Evolutionary conservation across 2,329 filamentous ascomycete genomes (phyloP).

Genomic region (Ophiocordyceps camponoti-floridani): DNA sequence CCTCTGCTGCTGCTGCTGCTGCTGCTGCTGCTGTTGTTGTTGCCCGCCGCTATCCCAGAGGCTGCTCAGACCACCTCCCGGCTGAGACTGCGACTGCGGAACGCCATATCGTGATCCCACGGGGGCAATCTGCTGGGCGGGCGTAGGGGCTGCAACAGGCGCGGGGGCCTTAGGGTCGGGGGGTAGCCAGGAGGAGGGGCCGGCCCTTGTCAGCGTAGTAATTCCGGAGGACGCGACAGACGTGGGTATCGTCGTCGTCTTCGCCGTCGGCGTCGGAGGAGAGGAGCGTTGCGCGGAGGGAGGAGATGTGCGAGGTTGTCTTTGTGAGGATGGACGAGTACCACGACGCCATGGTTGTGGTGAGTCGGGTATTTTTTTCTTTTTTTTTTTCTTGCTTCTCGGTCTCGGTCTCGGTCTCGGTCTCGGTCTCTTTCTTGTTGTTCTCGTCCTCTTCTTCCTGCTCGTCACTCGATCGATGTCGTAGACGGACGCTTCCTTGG

Average conservation of each 20-base stretch:
- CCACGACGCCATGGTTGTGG: constrained; percentile 54
- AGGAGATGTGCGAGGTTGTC: constrained; percentile 46
- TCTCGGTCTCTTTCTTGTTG: no score
- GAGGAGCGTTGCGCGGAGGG: constrained; percentile 52
- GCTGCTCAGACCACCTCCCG: constrained; percentile 27
- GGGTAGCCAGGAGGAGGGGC: constrained; percentile 70
- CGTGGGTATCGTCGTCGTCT: constrained; percentile 80
- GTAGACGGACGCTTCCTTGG: no score
- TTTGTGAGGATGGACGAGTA: constrained; percentile 56
- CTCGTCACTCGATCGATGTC: no score
- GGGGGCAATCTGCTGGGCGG: constrained; percentile 27
- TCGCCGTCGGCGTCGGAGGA: constrained; percentile 49
- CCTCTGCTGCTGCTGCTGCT: no score
- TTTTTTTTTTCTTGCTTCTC: background rate
- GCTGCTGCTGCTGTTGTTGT: no score
- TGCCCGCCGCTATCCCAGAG: constrained; percentile 32
- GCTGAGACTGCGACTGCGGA: constrained; percentile 16
- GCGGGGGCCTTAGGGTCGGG: constrained; percentile 56
- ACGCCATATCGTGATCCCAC: constrained; percentile 36
- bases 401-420: no score
- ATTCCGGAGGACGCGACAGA: constrained; percentile 78
- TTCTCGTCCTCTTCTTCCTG: no score
- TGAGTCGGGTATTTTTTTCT: constrained; percentile 1
- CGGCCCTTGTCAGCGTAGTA: constrained; percentile 86
- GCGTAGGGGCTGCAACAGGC: constrained; percentile 27